phyloP scores from a whole-genome alignment of 148 eudicot genomes.

The Amaranthus cruentus region DNA sequence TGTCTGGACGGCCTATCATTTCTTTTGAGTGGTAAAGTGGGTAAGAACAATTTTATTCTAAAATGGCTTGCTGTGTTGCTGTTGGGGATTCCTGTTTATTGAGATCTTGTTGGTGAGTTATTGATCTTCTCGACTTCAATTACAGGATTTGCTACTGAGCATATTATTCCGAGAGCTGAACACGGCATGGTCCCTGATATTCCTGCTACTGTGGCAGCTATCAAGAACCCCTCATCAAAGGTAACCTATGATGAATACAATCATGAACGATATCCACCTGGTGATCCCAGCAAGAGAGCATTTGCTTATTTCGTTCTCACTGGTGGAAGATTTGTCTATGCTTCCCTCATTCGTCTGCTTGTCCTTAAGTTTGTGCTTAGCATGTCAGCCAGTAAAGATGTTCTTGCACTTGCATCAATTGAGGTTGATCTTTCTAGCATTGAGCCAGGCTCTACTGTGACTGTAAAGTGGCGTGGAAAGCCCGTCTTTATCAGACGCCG shows the following conservation, averaged over 20 bases:
- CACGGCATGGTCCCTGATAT: constrained; percentile 20
- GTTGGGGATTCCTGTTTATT: no score
- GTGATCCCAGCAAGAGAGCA: constrained; percentile 56
- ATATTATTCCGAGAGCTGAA: constrained; percentile 28
- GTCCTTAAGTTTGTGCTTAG: neutral
- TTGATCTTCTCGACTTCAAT: neutral
- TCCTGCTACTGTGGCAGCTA: constrained; percentile 49
- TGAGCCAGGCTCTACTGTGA: constrained; percentile 59
- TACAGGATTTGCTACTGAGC: constrained; percentile 41
- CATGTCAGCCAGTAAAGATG: neutral
- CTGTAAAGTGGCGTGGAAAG: constrained; percentile 87
- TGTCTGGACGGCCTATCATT: no score
- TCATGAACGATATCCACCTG: constrained; percentile 55
- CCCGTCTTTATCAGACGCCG: constrained; percentile 69
- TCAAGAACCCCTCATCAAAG: constrained; percentile 50
- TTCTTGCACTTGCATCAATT: neutral
- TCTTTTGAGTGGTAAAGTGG: no score
- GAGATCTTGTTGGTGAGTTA: neutral
- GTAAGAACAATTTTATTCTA: no score
- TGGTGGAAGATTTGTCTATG: constrained; percentile 39
- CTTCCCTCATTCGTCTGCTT: neutral
- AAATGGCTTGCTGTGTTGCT: no score
- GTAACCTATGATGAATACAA: constrained; percentile 55
- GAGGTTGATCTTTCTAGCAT: neutral
- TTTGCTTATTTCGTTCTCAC: constrained; percentile 54